Conservation (phyloP, 1,139 yeast genomes). For the Meyerozyma elateridarum region DNA sequence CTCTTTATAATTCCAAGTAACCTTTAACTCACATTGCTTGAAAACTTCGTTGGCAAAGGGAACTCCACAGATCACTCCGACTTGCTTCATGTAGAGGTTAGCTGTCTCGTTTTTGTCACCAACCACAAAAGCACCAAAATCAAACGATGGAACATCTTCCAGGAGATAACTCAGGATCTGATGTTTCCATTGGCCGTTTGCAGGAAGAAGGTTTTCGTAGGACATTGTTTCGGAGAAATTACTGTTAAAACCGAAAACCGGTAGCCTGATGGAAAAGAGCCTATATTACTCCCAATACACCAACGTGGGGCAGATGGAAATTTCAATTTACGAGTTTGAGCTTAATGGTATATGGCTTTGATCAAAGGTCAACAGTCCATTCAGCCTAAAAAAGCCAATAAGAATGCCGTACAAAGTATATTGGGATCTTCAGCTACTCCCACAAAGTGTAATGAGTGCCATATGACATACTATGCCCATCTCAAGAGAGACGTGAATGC, state of each 20-base stretch:
- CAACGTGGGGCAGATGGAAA: too few relatives aligned
- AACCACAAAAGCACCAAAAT: constrained; percentile 93
- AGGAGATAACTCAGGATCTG: constrained; percentile 69
- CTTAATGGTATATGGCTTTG: too few relatives aligned
- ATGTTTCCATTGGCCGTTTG: constrained; percentile 72
- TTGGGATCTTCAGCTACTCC: too few relatives aligned
- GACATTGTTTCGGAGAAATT: too few relatives aligned
- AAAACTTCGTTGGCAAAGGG: constrained; percentile 90
- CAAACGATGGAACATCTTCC: constrained; percentile 92
- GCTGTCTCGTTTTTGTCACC: constrained; percentile 71
- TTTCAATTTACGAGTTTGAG: too few relatives aligned
- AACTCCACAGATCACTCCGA: constrained; percentile 79
- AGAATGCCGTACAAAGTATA: too few relatives aligned
- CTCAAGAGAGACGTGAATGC: constrained; percentile 39
- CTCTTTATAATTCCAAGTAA: constrained; percentile 70
- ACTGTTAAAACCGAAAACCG: too few relatives aligned
- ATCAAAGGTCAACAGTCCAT: too few relatives aligned
- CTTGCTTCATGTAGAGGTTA: constrained; percentile 73
- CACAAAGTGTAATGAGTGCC: constrained; percentile 50
- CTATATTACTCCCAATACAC: too few relatives aligned
- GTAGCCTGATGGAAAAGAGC: too few relatives aligned
- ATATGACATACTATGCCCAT: constrained; percentile 52
- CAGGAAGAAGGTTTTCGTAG: constrained; percentile 63
- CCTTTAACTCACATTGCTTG: constrained; percentile 64
- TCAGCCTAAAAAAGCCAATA: too few relatives aligned